phyloP scores from a whole-genome alignment of 1,284 basidiomycete genomes.

The Cryptococcus sp. region DNA sequence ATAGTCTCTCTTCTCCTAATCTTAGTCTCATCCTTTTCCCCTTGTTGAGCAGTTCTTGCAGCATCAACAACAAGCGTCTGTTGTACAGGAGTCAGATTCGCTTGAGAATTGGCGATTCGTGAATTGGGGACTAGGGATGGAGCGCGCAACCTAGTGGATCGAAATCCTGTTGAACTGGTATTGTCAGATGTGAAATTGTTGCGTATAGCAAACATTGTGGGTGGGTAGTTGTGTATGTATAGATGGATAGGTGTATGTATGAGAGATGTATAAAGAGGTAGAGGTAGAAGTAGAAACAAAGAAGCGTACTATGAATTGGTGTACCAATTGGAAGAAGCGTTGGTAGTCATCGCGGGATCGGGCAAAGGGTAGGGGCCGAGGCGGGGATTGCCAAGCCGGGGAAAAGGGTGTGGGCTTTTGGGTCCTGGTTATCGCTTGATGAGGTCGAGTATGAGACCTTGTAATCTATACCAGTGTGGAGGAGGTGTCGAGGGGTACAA shows the following conservation, averaged over 20 bases:
- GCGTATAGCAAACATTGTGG: not conserved
- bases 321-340: constrained; percentile 15
- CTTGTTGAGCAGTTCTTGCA: constrained; percentile 12
- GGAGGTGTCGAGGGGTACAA: too few relatives aligned
- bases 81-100: constrained; percentile 28
- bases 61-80: constrained; percentile 44
- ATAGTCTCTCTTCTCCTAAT: constrained; percentile 58
- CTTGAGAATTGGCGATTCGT: constrained; percentile 3
- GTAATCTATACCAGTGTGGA: too few relatives aligned
- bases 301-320: constrained; percentile 21
- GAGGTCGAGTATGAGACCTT: too few relatives aligned
- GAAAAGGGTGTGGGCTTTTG: too few relatives aligned
- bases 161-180: constrained; percentile 24
- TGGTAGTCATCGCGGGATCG: not conserved
- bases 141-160: constrained; percentile 26
- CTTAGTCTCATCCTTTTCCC: constrained; percentile 7
- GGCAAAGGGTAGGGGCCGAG: not conserved
- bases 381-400: too few relatives aligned
- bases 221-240: not conserved
- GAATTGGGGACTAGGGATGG: constrained; percentile 28
- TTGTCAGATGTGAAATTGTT: constrained; percentile 6
- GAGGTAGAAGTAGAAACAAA: not conserved
- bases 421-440: too few relatives aligned
- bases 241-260: constrained; percentile 1
- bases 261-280: too few relatives aligned